Evolutionary conservation across 805 yeast species (phyloP).

Genomic region (Wickerhamiella brachini): DNA sequence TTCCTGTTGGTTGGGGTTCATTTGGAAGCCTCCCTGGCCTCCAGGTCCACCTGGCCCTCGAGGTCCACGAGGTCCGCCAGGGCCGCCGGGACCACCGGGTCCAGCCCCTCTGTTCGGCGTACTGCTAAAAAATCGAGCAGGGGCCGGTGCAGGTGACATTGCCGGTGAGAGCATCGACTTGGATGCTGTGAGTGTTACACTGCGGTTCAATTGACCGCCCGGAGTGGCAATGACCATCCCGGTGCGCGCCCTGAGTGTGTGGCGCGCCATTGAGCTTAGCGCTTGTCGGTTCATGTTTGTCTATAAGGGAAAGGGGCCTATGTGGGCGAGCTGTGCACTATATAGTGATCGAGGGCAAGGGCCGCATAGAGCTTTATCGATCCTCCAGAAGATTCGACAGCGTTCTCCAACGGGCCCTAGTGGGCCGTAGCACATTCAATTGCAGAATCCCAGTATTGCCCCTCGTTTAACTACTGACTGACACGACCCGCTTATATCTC

Average conservation of each 20-base stretch:
- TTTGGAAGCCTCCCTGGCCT: constrained; percentile 5
- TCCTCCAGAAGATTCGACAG: neutral
- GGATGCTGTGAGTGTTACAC: neutral
- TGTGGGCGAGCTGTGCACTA: neutral
- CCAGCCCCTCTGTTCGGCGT: neutral
- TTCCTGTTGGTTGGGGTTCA: constrained; percentile 7
- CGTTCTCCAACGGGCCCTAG: neutral
- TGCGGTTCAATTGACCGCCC: neutral
- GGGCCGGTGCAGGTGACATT: neutral
- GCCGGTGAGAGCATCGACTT: neutral
- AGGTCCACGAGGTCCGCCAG: neutral
- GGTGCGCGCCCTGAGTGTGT: neutral
- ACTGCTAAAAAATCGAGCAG: neutral
- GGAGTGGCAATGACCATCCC: neutral
- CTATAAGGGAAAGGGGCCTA: neutral
- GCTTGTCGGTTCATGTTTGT: neutral
- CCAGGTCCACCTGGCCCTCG: neutral
- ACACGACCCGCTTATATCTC: neutral
- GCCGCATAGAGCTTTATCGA: neutral
- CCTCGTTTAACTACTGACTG: too few species aligned
- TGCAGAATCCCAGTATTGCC: neutral
- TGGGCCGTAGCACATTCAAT: neutral
- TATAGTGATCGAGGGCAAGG: neutral
- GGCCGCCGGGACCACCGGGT: neutral
- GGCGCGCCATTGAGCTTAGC: neutral